Evolutionary conservation across 2,329 filamentous ascomycete species (phyloP).

Genomic region (Pleurostoma richardsiae): DNA sequence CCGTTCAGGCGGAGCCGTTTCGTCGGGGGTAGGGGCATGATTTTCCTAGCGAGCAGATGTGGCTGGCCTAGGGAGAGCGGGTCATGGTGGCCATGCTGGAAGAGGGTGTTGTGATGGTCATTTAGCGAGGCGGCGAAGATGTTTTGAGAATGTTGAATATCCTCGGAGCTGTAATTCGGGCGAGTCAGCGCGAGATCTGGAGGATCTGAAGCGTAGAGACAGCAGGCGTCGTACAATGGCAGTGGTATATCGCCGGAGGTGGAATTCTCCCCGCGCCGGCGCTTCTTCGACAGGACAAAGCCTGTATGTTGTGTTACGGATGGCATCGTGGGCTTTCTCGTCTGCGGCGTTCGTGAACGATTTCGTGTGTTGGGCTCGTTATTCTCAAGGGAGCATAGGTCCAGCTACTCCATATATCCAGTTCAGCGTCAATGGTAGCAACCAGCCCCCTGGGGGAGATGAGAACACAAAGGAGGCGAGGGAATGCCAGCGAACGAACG

Average conservation of each 20-base stretch:
- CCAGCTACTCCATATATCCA: no score
- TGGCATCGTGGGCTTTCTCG: conserved; percentile 4
- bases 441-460: no score
- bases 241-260: conserved; percentile 5
- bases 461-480: no score
- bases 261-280: conserved; percentile 7
- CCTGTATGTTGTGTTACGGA: conserved; percentile 5
- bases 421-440: no score
- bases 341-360: no score
- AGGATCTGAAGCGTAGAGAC: background rate
- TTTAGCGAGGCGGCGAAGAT: background rate
- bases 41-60: conserved; percentile 2
- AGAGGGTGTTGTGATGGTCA: background rate
- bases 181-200: conserved; percentile 6
- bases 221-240: conserved; percentile 6
- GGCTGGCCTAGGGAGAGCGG: background rate
- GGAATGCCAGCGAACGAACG: no score
- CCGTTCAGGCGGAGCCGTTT: conserved; percentile 7
- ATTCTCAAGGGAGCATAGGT: no score
- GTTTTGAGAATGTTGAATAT: conserved; percentile 1
- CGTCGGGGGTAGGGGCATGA: conserved; percentile 2
- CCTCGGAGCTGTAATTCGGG: conserved; percentile 5
- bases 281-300: conserved; percentile 4
- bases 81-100: conserved; percentile 6
- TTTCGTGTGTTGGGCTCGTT: no score